Percentiles rank a stretch among this genome's conserved stretches.
Evolutionary conservation across 2,329 filamentous ascomycete species (phyloP).

Genomic region (Colletotrichum higginsianum): DNA sequence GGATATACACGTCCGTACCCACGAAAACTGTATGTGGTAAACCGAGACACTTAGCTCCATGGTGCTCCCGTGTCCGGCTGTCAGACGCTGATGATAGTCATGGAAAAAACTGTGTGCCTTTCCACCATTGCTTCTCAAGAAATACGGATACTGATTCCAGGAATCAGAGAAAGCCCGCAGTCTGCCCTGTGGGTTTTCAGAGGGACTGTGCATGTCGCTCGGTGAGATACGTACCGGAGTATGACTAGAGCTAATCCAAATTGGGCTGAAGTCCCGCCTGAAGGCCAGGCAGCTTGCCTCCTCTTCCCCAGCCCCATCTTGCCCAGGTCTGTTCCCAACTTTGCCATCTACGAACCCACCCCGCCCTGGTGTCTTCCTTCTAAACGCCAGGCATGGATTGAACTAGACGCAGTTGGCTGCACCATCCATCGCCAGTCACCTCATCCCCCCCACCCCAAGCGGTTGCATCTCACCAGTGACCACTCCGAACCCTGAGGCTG

Average conservation of each 20-base stretch:
- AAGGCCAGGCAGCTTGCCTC: neutral
- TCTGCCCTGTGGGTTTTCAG: neutral
- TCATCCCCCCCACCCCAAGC: neutral
- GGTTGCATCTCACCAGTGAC: neutral
- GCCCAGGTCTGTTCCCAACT: neutral
- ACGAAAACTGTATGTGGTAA: neutral
- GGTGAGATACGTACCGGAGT: no score
- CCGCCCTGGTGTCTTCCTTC: neutral
- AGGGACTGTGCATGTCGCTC: conserved; percentile 4
- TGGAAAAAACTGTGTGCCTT: neutral
- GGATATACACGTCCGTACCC: neutral
- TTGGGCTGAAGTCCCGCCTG: neutral
- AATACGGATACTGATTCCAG: no score
- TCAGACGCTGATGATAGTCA: neutral
- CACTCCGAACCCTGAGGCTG: neutral
- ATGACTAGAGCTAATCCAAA: neutral
- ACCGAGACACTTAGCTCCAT: neutral
- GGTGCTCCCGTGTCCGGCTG: neutral
- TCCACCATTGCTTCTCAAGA: neutral
- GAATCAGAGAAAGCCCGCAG: neutral
- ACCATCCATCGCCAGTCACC: neutral
- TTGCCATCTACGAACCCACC: neutral
- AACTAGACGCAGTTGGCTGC: neutral
- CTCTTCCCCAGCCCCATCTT: neutral
- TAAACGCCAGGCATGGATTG: conserved; percentile 1